Conservation (phyloP, 2,329 filamentous ascomycete species). For the Diaporthe helianthi region DNA sequence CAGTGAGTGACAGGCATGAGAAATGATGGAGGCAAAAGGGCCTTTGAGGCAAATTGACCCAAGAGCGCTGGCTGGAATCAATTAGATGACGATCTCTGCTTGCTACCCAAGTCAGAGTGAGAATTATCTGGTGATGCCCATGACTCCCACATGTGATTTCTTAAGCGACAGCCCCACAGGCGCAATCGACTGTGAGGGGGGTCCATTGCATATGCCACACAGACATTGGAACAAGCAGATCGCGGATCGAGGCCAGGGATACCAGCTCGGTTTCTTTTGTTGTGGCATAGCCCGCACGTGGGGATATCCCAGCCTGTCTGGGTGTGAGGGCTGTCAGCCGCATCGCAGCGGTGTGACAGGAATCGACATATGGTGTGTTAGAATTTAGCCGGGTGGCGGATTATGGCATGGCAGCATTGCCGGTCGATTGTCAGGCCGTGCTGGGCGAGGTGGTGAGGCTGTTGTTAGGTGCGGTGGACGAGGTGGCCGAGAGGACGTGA, state of each 20-base stretch:
- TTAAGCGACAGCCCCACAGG: neutral
- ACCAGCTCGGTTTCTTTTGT: neutral
- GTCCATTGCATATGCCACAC: constrained; percentile 3
- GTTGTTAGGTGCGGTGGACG: neutral
- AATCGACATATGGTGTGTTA: constrained; percentile 13
- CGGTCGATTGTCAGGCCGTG: constrained; percentile 17
- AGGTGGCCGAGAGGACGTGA: constrained; percentile 24
- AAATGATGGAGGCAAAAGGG: constrained; percentile 18
- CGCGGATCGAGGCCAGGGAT: constrained; percentile 1
- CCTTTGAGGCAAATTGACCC: constrained; percentile 19
- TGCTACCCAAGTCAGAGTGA: constrained; percentile 17
- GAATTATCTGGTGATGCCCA: neutral
- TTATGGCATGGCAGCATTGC: neutral
- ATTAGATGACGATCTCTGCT: neutral
- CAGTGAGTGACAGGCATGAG: constrained; percentile 12
- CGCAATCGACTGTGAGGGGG: neutral
- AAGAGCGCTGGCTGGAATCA: constrained; percentile 19
- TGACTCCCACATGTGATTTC: constrained; percentile 27
- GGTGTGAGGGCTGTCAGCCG: constrained; percentile 9
- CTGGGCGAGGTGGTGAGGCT: neutral
- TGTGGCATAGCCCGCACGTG: constrained; percentile 1
- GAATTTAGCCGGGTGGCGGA: constrained; percentile 5
- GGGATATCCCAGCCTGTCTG: constrained; percentile 4
- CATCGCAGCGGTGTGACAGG: constrained; percentile 17
- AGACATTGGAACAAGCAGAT: neutral